Percentiles rank a stretch among this genome's conserved stretches.
These are phyloP conservation scores for Podaxis sp. DNA, from an alignment of 768 basidiomycete genomes.

Conservation along the genomic window DNA sequence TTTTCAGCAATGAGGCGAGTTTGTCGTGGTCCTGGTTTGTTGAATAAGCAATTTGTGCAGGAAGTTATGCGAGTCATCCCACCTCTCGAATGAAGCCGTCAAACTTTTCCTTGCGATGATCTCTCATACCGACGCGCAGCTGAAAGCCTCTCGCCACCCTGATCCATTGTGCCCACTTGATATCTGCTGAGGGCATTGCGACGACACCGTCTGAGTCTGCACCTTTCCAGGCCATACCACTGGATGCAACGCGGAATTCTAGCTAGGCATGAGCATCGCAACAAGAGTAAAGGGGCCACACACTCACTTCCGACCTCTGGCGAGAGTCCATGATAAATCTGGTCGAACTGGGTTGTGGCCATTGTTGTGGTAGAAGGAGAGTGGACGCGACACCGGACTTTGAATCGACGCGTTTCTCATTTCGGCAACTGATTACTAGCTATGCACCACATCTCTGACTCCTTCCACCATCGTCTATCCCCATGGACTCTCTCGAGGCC, in stretches of 20 bases:
- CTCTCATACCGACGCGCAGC: conserved; percentile 79
- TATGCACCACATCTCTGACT: conserved; percentile 15
- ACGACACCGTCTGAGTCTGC: conserved; percentile 62
- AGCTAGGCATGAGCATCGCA: not conserved
- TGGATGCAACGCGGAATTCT: conserved; percentile 87
- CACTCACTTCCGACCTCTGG: conserved; percentile 81
- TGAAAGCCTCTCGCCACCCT: conserved; percentile 93
- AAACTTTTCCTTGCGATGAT: conserved; percentile 79
- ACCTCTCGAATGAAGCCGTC: conserved; percentile 95
- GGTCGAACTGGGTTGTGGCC: conserved; percentile 80
- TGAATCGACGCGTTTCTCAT: conserved; percentile 36
- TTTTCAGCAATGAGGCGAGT: conserved; percentile 76
- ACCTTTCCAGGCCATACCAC: conserved; percentile 95
- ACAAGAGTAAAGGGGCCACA: not conserved
- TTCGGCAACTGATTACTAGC: conserved; percentile 15
- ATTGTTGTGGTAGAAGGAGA: conserved; percentile 32
- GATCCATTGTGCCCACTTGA: conserved; percentile 90
- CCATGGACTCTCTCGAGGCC: conserved; percentile 56
- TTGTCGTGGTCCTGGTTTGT: conserved; percentile 84
- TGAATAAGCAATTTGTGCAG: not conserved
- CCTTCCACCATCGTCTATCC: conserved; percentile 13
- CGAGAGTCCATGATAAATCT: conserved; percentile 74
- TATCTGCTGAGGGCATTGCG: conserved; percentile 66
- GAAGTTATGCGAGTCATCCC: conserved; percentile 21
- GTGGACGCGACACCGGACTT: conserved; percentile 46